A percentile compares a stretch with the other conserved stretches of the same genome.
Evolutionary conservation across 768 basidiomycete species (phyloP).

Genomic region (Holtermanniella nyarrowii): DNA sequence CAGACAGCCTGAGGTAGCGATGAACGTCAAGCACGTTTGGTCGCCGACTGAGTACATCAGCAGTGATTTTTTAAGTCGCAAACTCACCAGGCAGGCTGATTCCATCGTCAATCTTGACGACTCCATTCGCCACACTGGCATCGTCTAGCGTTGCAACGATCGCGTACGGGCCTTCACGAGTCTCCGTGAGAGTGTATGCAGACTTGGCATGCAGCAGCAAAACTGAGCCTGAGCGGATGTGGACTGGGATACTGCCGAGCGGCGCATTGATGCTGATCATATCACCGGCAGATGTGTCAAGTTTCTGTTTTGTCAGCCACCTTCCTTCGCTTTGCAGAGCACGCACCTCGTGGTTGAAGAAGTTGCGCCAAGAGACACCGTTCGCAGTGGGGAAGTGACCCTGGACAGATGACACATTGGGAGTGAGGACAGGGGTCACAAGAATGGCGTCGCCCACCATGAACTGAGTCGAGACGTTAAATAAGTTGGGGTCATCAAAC

Average conservation of each 20-base stretch:
- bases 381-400: slow-evolving; percentile 41
- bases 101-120: slow-evolving; percentile 63
- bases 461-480: slow-evolving; percentile 48
- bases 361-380: slow-evolving; percentile 22
- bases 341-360: slow-evolving; percentile 16
- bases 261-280: slow-evolving; percentile 51
- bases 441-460: slow-evolving; percentile 60
- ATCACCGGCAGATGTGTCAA: slow-evolving; percentile 38
- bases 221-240: slow-evolving; percentile 59
- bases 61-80: slow-evolving; percentile 17
- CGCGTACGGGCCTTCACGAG: slow-evolving; percentile 53
- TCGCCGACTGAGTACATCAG: neutral
- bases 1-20: slow-evolving; percentile 41
- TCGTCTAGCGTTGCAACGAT: slow-evolving; percentile 52
- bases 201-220: slow-evolving; percentile 56
- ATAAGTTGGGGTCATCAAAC: slow-evolving; percentile 59
- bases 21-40: slow-evolving; percentile 46
- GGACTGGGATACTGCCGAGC: slow-evolving; percentile 64
- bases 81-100: slow-evolving; percentile 53
- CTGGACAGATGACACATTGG: slow-evolving; percentile 58
- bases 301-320: slow-evolving; percentile 46
- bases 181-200: slow-evolving; percentile 60
- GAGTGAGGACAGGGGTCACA: slow-evolving; percentile 62
- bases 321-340: slow-evolving; percentile 46
- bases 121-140: slow-evolving; percentile 50